These are phyloP conservation scores for Pichia sp. DNA, from an alignment of 1,139 yeast species.

Conservation along the genomic window DNA sequence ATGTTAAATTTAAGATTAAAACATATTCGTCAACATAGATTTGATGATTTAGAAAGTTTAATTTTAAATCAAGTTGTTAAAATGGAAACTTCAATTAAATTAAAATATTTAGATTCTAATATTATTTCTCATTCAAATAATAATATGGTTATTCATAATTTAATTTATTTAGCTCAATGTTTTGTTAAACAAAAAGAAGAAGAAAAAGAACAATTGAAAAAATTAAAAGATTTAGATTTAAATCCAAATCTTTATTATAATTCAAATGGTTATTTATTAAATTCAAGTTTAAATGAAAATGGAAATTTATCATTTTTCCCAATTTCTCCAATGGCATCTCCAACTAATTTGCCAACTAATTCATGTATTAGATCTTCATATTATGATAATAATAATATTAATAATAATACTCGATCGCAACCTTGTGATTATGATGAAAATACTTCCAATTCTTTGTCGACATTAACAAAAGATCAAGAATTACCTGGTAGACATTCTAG, in stretches of 20 bases:
- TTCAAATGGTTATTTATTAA: constrained; percentile 8
- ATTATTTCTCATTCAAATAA: constrained; percentile 15
- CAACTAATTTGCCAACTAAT: constrained; percentile 15
- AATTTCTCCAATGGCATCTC: constrained; percentile 28
- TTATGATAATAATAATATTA: neutral
- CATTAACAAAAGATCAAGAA: constrained; percentile 3
- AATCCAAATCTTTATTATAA: constrained; percentile 10
- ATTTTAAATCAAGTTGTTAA: constrained; percentile 21
- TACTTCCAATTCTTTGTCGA: neutral
- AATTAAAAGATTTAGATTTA: constrained; percentile 12
- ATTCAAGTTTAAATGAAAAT: constrained; percentile 11
- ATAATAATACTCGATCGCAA: neutral
- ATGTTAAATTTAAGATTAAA: constrained; percentile 19
- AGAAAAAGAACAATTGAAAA: constrained; percentile 17
- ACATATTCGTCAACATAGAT: constrained; percentile 20
- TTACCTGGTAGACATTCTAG: constrained; percentile 17
- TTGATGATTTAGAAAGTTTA: constrained; percentile 26
- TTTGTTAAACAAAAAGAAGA: constrained; percentile 22
- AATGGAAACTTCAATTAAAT: constrained; percentile 23
- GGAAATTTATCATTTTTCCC: constrained; percentile 17
- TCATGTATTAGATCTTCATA: constrained; percentile 7
- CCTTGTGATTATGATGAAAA: constrained; percentile 14
- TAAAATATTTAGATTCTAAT: constrained; percentile 21
- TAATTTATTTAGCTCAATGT: constrained; percentile 22
- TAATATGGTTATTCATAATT: constrained; percentile 18